A percentile compares a stretch with the other conserved stretches of the same genome.
Conservation (phyloP, 371 early-diverging fungal species). For the Mortierella sp. region DNA sequence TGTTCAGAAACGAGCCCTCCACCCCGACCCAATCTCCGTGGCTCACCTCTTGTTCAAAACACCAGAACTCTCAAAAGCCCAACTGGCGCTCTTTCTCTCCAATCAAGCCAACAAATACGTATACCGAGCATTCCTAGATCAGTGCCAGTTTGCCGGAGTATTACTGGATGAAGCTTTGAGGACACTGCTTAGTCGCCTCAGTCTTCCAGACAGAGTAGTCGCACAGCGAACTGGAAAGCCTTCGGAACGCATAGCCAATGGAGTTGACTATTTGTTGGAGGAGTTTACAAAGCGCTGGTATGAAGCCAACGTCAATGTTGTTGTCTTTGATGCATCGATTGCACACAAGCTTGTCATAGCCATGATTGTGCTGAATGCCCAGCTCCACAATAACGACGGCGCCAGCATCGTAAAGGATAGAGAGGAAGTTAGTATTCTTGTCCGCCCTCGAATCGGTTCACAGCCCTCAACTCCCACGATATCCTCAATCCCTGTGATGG, state of each 20-base stretch:
- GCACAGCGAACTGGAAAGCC: slow-evolving; percentile 14
- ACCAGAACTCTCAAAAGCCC: slow-evolving; percentile 80
- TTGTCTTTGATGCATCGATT: slow-evolving; percentile 72
- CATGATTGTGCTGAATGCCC: slow-evolving; percentile 90
- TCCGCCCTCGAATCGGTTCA: slow-evolving; percentile 40
- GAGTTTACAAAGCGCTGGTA: slow-evolving; percentile 86
- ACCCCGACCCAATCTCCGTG: slow-evolving; percentile 77
- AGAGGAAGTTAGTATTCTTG: slow-evolving; percentile 48
- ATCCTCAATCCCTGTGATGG: slow-evolving; percentile 45
- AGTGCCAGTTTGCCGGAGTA: slow-evolving; percentile 78
- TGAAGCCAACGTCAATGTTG: slow-evolving; percentile 68
- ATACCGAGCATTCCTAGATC: slow-evolving; percentile 81
- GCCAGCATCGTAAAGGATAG: slow-evolving; percentile 56
- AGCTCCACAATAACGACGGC: slow-evolving; percentile 80
- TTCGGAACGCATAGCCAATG: slow-evolving; percentile 49
- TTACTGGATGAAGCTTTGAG: slow-evolving; percentile 88
- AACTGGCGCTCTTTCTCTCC: slow-evolving; percentile 74
- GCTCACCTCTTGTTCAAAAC: slow-evolving; percentile 88
- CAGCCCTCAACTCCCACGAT: slow-evolving; percentile 55
- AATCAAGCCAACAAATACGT: slow-evolving; percentile 69
- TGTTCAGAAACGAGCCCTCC: slow-evolving; percentile 77
- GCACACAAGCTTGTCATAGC: slow-evolving; percentile 85
- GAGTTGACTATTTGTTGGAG: slow-evolving; percentile 84
- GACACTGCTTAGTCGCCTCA: slow-evolving; percentile 77
- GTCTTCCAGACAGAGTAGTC: slow-evolving; percentile 68